A percentile compares a stretch with the other conserved stretches of the same genome.
Conservation (phyloP, 2,329 filamentous ascomycete genomes). For the Fusarium lateritium region DNA sequence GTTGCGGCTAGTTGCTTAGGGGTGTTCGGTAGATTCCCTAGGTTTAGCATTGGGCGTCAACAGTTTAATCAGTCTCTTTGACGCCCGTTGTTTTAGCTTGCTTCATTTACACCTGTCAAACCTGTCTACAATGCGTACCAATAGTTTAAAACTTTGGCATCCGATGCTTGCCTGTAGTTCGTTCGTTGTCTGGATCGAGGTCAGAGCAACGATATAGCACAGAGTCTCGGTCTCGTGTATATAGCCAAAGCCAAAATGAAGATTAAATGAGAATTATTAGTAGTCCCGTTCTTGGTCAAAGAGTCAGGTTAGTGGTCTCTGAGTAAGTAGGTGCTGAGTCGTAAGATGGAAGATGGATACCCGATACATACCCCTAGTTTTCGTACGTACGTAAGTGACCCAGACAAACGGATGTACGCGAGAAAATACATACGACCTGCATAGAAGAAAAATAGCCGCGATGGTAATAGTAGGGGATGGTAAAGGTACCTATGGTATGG, state of each 20-base stretch:
- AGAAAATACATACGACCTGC: conserved; percentile 24
- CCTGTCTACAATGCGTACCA: conserved; percentile 15
- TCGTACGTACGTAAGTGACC: not conserved
- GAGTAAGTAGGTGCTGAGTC: conserved; percentile 33
- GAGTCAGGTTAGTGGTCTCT: not conserved
- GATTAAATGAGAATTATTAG: too few relatives aligned
- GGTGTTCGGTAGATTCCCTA: conserved; percentile 27
- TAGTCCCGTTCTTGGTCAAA: not conserved
- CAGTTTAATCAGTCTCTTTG: not conserved
- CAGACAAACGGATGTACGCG: conserved; percentile 35
- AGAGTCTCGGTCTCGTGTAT: conserved; percentile 3
- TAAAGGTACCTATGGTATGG: too few relatives aligned
- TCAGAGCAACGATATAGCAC: not conserved
- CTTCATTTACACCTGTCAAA: conserved; percentile 33
- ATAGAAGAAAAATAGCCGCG: conserved; percentile 31
- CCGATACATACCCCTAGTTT: conserved; percentile 22
- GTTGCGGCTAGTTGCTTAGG: conserved; percentile 18
- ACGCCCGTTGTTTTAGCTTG: conserved; percentile 18
- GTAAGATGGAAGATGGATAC: not conserved
- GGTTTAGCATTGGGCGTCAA: conserved; percentile 16
- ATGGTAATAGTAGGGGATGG: not conserved
- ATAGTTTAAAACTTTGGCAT: conserved; percentile 18
- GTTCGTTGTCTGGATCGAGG: not conserved
- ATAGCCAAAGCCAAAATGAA: conserved; percentile 1
- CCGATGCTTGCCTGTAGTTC: conserved; percentile 2